Evolutionary conservation across 2,329 filamentous ascomycete species (phyloP), one percentile per base, ranked within the genome.

Genomic region (Fusarium sarcochroum): DNA sequence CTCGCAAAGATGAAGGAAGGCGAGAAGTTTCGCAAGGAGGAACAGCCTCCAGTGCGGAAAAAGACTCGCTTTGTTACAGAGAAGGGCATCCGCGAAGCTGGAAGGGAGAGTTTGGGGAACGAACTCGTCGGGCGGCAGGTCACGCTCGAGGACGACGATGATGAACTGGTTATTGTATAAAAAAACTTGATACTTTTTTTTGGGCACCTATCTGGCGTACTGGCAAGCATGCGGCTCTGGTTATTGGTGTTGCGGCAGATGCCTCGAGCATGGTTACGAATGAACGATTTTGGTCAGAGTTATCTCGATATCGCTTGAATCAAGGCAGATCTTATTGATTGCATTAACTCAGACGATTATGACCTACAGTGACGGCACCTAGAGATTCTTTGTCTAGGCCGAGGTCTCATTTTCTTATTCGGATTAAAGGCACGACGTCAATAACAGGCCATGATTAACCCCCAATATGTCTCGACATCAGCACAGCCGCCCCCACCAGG

Each of bases 51-150:
- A 0, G 84, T 88, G 32, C 84, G 87, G 69, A 91, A 93, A 80
- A 93, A 93, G 84, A 94, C 91, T 51, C 84, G 91, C n/a, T 94
- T 94, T 75, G 86, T 94, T 40, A 93, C 92, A 25, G 89, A 89
- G 41, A 92, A 90, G 76, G 92, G 92, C 1, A 94, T 94, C 65
- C 87, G 89, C 55, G 91, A 93, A 78, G 91, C 92, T 6, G 92
- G 92, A 2, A 84, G 91, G 62, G 92, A 94, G 74, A 93, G 91
- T 74, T 76, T 94, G 3, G 89, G 90, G 11, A 82, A 78, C n/a
- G 86, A 87, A 51, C 77, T 82, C 60, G 54, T 66, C 37, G 75
- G 75, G 48, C 70, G 78, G 54, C 77, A 76, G 73, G 74, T 81
- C 34, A 69, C 71, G 52, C 71, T 82, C 44, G 77, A 79, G 48